phyloP scores from a whole-genome alignment of 495 filamentous ascomycete genomes.

The Echria macrotheca region DNA sequence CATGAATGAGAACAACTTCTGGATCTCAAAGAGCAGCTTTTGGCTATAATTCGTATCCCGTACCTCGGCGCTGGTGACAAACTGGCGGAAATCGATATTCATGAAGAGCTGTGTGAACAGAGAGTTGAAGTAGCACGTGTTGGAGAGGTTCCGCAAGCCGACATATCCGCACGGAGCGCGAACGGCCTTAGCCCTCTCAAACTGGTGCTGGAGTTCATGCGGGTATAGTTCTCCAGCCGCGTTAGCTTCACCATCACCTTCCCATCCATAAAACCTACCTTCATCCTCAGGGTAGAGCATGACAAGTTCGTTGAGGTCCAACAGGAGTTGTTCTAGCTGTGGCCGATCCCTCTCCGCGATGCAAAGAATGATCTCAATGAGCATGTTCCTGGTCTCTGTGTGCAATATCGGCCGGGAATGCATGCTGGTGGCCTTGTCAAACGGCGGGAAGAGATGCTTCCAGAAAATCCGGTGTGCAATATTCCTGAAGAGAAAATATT shows the following conservation, averaged over 20 bases:
- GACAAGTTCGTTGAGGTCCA: constrained; percentile 47
- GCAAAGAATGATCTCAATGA: constrained; percentile 58
- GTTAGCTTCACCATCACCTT: too few species aligned
- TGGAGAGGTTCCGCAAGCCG: constrained; percentile 83
- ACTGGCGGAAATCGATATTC: constrained; percentile 82
- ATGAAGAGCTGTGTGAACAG: constrained; percentile 95
- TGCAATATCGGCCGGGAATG: constrained; percentile 39
- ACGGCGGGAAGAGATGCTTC: constrained; percentile 63
- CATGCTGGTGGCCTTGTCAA: constrained; percentile 32
- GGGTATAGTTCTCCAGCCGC: constrained; percentile 38
- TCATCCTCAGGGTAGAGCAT: constrained; percentile 30
- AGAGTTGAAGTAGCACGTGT: constrained; percentile 97
- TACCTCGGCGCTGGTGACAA: constrained; percentile 62
- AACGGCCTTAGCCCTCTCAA: constrained; percentile 63
- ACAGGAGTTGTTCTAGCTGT: constrained; percentile 47
- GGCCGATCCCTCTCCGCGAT: constrained; percentile 51
- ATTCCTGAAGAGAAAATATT: too few species aligned
- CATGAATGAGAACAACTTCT: constrained; percentile 77
- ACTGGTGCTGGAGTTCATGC: constrained; percentile 52
- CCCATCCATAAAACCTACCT: too few species aligned
- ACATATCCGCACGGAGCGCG: constrained; percentile 72
- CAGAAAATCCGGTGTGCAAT: too few species aligned
- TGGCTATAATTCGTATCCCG: constrained; percentile 53
- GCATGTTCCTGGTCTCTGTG: constrained; percentile 53
- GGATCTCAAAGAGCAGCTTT: constrained; percentile 66